Evolutionary conservation across 1,139 yeast species (phyloP).

Genomic region (Torulaspora globosa): DNA sequence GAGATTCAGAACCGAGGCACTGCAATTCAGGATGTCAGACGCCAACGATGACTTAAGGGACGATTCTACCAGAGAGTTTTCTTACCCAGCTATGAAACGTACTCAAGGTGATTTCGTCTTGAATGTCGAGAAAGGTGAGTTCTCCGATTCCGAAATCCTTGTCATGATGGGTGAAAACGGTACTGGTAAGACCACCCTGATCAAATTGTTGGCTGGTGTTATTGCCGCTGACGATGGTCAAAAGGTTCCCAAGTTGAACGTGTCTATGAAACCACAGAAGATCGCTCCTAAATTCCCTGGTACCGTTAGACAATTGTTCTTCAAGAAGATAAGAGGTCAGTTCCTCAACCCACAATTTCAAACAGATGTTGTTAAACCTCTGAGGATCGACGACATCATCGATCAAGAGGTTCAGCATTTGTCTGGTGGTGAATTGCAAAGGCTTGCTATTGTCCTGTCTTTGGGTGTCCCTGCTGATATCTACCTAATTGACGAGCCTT

Average conservation of each 20-base stretch:
- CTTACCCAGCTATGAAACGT: constrained; percentile 77
- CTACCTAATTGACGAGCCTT: constrained; percentile 95
- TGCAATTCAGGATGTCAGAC: constrained; percentile 92
- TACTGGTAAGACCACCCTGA: constrained; percentile 97
- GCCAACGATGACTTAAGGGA: constrained; percentile 73
- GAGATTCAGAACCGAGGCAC: constrained; percentile 92
- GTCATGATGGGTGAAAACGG: constrained; percentile 99
- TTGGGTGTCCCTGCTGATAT: constrained; percentile 94
- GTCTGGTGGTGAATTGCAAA: constrained; percentile 99
- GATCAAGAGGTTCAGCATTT: constrained; percentile 97
- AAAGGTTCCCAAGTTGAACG: constrained; percentile 80
- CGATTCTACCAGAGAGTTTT: constrained; percentile 74
- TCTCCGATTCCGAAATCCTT: constrained; percentile 91
- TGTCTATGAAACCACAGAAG: constrained; percentile 97
- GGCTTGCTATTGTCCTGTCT: constrained; percentile 95
- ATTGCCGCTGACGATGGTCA: constrained; percentile 76
- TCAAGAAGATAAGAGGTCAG: constrained; percentile 91
- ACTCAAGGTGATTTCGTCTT: constrained; percentile 95
- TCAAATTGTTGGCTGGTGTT: constrained; percentile 91
- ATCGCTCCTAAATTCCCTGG: constrained; percentile 98
- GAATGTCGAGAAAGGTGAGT: constrained; percentile 77
- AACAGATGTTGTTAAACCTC: constrained; percentile 95
- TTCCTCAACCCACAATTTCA: constrained; percentile 97
- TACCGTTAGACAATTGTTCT: constrained; percentile 94
- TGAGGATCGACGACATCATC: constrained; percentile 85